phyloP scores from a whole-genome alignment of 345 rosid genomes.

The Barbarea vulgaris region DNA sequence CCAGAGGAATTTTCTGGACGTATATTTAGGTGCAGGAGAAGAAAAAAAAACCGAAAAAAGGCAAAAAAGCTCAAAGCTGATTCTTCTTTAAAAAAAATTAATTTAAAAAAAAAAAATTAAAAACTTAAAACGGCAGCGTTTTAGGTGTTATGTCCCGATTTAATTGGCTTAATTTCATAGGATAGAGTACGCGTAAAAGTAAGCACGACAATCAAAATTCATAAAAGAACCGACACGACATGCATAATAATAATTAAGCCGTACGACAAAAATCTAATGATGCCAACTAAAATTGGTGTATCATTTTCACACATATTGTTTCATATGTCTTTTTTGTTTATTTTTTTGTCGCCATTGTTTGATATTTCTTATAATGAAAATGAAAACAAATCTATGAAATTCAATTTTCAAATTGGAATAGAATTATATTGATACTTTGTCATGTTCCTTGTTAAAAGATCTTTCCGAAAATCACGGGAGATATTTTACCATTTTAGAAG shows the following conservation, averaged over 20 bases:
- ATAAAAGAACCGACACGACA: constrained; percentile 17
- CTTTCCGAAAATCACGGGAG: not conserved
- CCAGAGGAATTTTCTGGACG: constrained; percentile 13
- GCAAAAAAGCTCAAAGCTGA: constrained; percentile 22
- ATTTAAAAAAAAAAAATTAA: not conserved
- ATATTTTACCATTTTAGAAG: not conserved
- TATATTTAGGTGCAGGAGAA: constrained; percentile 7
- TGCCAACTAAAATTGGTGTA: constrained; percentile 21
- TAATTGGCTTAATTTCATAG: constrained; percentile 3
- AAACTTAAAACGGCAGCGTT: not conserved
- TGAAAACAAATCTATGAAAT: not conserved
- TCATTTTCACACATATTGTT: not conserved
- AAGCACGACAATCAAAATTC: not conserved
- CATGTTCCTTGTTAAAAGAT: not conserved
- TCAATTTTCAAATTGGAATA: not conserved
- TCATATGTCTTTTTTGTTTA: too few species aligned
- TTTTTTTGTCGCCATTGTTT: too few species aligned
- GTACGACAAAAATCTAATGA: constrained; percentile 4
- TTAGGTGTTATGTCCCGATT: not conserved
- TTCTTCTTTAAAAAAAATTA: not conserved
- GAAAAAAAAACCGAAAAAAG: not conserved
- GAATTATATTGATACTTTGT: not conserved
- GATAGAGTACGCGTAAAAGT: constrained; percentile 26
- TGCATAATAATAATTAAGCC: too few species aligned
- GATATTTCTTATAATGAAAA: not conserved